These are phyloP conservation scores for Boletus mariae DNA, from an alignment of 1,284 basidiomycete species.

Conservation along the genomic window DNA sequence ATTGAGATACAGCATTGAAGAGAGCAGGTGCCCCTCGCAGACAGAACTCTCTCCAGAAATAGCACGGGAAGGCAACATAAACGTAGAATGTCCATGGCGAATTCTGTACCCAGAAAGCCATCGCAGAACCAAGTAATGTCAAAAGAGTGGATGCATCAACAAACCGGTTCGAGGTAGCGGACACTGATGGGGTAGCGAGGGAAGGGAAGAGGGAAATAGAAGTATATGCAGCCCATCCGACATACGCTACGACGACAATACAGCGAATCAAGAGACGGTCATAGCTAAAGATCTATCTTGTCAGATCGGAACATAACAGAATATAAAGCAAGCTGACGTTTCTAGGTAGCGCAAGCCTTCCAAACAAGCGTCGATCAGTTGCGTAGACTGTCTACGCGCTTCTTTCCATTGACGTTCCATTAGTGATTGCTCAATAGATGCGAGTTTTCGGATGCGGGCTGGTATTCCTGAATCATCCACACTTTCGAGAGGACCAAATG, in stretches of 20 bases:
- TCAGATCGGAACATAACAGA: conserved; percentile 13
- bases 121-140: conserved; percentile 41
- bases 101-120: conserved; percentile 58
- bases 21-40: conserved; percentile 31
- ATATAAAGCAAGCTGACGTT: conserved; percentile 43
- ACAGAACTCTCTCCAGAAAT: conserved; percentile 65
- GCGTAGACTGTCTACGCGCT: conserved; percentile 48
- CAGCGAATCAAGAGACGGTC: conserved; percentile 71
- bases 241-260: conserved; percentile 72
- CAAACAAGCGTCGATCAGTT: conserved; percentile 57
- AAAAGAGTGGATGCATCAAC: conserved; percentile 28
- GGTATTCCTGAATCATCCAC: conserved; percentile 24
- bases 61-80: conserved; percentile 73
- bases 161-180: background rate
- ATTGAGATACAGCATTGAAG: conserved; percentile 17
- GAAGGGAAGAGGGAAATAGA: conserved; percentile 49
- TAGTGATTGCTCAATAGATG: conserved; percentile 46
- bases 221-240: conserved; percentile 73
- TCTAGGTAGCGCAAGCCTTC: conserved; percentile 79
- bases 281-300: conserved; percentile 42
- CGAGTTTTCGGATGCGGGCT: conserved; percentile 29
- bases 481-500: conserved; percentile 46
- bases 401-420: conserved; percentile 41
- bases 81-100: conserved; percentile 75
- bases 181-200: background rate